Percentiles rank a stretch among this genome's conserved stretches.
Evolutionary conservation across 2,329 filamentous ascomycete species (phyloP).

Genomic region (Clonostachys byssicola): DNA sequence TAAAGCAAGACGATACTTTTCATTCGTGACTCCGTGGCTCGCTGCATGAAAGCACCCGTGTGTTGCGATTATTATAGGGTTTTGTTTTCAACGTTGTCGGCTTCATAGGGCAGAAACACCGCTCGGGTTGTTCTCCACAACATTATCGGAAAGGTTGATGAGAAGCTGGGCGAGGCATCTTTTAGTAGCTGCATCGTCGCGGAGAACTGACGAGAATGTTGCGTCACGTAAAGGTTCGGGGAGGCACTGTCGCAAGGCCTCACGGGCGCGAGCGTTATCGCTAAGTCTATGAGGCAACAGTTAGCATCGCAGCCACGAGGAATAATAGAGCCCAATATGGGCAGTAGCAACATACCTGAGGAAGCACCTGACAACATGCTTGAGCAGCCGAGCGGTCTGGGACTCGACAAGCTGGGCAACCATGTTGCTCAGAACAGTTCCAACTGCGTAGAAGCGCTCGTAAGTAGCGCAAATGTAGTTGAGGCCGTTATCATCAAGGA

Average conservation of each 20-base stretch:
- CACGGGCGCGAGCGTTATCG: slow-evolving; percentile 91
- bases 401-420: slow-evolving; percentile 96
- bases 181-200: slow-evolving; percentile 96
- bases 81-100: too few species aligned
- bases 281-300: slow-evolving; percentile 60
- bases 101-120: too few species aligned
- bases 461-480: slow-evolving; percentile 99
- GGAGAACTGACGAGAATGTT: slow-evolving; percentile 92
- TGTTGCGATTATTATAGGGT: too few species aligned
- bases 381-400: slow-evolving; percentile 90
- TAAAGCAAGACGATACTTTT: too few species aligned
- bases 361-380: slow-evolving; percentile 97
- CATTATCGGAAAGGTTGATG: slow-evolving; percentile 92
- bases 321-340: not conserved
- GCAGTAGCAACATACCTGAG: slow-evolving; percentile 61
- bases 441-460: slow-evolving; percentile 96
- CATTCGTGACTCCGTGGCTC: too few species aligned
- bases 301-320: not conserved
- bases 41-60: too few species aligned
- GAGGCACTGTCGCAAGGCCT: slow-evolving; percentile 91
- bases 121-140: slow-evolving; percentile 42
- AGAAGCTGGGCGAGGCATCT: slow-evolving; percentile 94
- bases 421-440: slow-evolving; percentile 98
- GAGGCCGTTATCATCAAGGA: slow-evolving; percentile 92
- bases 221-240: slow-evolving; percentile 98